Percentiles rank a stretch among this genome's conserved stretches.
Conservation (phyloP, 2,329 filamentous ascomycete genomes). For the Diaporthe caulivora region DNA sequence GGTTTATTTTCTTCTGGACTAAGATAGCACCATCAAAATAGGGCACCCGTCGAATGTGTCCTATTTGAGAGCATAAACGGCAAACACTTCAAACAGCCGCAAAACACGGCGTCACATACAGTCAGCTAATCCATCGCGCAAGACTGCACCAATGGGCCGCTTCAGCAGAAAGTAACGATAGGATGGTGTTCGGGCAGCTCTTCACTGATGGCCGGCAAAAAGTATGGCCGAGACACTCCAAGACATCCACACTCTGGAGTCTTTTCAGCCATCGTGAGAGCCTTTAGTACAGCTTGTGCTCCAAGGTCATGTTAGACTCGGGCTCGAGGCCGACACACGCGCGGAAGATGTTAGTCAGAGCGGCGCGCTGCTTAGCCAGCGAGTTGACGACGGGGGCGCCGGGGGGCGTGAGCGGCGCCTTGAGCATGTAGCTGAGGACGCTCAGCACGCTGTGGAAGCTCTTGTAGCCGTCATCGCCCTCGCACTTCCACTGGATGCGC, state of each 20-base stretch:
- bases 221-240: neutral
- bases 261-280: neutral
- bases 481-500: conserved; percentile 89
- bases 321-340: conserved; percentile 97
- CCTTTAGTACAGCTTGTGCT: conserved; percentile 40
- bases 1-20: conserved; percentile 37
- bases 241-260: neutral
- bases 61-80: neutral
- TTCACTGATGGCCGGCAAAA: neutral
- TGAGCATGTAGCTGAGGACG: conserved; percentile 98
- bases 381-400: conserved; percentile 97
- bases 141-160: neutral
- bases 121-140: neutral
- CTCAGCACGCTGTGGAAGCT: conserved; percentile 97
- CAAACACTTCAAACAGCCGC: neutral
- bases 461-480: conserved; percentile 79
- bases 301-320: conserved; percentile 86
- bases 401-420: conserved; percentile 93
- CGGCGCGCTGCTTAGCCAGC: conserved; percentile 93
- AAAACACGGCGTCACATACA: conserved; percentile 1
- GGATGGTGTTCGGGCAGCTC: neutral
- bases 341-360: conserved; percentile 97
- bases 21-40: neutral
- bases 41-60: neutral
- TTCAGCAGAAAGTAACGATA: conserved; percentile 8